Conservation (phyloP, 768 basidiomycete species). For the Leucocoprinus birnbaumii region DNA sequence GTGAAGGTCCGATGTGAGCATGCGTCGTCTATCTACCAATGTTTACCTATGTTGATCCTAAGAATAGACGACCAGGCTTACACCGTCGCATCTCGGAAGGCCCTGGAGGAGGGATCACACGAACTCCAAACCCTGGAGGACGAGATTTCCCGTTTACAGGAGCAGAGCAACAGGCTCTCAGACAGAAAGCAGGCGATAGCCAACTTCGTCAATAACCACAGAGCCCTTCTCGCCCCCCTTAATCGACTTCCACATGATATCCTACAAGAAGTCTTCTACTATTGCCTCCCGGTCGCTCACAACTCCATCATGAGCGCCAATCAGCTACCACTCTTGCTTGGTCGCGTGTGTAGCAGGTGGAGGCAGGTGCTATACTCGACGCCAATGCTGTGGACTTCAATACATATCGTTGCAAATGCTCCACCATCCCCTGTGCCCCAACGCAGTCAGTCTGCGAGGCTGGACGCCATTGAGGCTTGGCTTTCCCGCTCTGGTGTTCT, state of each 20-base stretch:
- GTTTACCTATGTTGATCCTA: too few species aligned
- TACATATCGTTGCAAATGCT: constrained; percentile 7
- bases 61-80: too few species aligned
- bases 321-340: constrained; percentile 12
- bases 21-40: too few species aligned
- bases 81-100: not conserved
- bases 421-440: too few species aligned
- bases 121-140: not conserved
- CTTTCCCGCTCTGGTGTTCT: constrained; percentile 6
- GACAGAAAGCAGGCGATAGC: not conserved
- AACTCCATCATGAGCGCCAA: constrained; percentile 8
- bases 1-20: too few species aligned
- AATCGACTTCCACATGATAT: constrained; percentile 1
- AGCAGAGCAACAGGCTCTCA: not conserved
- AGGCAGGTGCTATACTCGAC: constrained; percentile 13
- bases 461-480: constrained; percentile 3
- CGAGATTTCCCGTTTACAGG: not conserved
- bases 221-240: not conserved
- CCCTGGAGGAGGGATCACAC: not conserved
- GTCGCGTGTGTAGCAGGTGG: constrained; percentile 14
- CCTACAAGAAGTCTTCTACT: constrained; percentile 13
- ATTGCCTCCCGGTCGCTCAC: constrained; percentile 11
- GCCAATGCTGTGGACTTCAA: constrained; percentile 10
- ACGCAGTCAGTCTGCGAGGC: not conserved
- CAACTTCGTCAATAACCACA: not conserved